Evolutionary conservation across 129 eudicot species (phyloP), one percentile per base, ranked within the genome.

Genomic region (Escallonia rubra): DNA sequence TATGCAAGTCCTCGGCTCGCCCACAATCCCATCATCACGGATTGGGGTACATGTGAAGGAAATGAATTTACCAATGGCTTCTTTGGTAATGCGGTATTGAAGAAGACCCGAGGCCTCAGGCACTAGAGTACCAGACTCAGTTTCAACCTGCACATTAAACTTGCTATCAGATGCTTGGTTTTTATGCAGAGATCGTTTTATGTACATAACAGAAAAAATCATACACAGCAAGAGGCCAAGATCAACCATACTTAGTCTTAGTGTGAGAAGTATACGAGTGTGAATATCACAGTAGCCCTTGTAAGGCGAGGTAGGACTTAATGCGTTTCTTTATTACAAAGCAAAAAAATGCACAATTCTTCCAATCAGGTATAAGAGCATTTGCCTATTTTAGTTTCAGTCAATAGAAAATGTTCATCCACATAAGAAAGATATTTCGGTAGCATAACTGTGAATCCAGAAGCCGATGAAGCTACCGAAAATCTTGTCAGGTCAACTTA

Each of bases 31-130:
- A 86, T 93, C 99, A 77, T 89, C 87, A 53, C 95, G 92, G 61
- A 86, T 65, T 9, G 99, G 99, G 41, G 78, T 89, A 70, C 99
- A 93, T 46, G 77, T 77, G 66, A 93, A 93, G 34, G 99, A 93
- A 63, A 93, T 65, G 64, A 71, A 89, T 80, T 89, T 89, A 64
- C 99, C 99, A 67, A 93, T 87, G 56, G 96, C 93, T 76, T 84
- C 87, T 77, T 82, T 82, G 39, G 87, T 80, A 57, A 93, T 81
- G 53, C 79, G 82, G 69, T 89, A 93, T 63, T 86, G 96, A 79
- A 92, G 96, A 68, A 69, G 72, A 66, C 95, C 96, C 5, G 96
- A 82, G 55, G 72, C 86, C 70, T 89, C 95, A 51, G 83, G 80
- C 76, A 93, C 72, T 59, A 77, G 51, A 66, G 76, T 73, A 68